These are phyloP conservation scores for Haplosporangium sp. DNA, from an alignment of 371 early-diverging fungal genomes.

Conservation along the genomic window DNA sequence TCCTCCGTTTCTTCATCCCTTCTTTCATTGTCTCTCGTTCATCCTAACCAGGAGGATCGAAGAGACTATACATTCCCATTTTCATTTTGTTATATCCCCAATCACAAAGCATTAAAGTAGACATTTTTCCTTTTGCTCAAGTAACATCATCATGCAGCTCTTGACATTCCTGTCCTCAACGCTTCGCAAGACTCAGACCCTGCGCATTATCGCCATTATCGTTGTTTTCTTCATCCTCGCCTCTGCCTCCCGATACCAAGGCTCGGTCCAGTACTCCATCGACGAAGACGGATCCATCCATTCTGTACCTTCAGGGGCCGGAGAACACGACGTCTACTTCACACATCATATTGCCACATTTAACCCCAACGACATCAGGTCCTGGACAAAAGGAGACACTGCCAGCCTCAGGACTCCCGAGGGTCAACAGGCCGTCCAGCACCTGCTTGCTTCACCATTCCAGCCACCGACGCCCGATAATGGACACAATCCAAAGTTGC, in stretches of 20 bases:
- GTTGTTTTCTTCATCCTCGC: constrained; percentile 37
- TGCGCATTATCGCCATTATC: constrained; percentile 27
- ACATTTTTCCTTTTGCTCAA: background rate
- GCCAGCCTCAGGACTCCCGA: constrained; percentile 23
- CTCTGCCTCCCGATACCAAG: constrained; percentile 48
- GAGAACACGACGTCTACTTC: constrained; percentile 23
- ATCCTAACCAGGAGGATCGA: background rate
- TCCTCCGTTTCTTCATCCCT: background rate
- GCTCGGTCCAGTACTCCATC: constrained; percentile 42
- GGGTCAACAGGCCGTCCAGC: constrained; percentile 29
- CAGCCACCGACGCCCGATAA: constrained; percentile 4
- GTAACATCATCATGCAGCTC: constrained; percentile 10
- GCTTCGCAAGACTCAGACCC: constrained; percentile 27
- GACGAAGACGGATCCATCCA: constrained; percentile 50
- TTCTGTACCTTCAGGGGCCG: constrained; percentile 5
- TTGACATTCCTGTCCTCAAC: constrained; percentile 6
- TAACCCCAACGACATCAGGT: constrained; percentile 28
- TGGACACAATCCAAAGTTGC: background rate
- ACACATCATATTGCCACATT: constrained; percentile 50
- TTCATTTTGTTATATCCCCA: background rate
- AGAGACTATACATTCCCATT: background rate
- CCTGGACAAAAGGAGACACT: constrained; percentile 41
- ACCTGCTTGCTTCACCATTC: constrained; percentile 27
- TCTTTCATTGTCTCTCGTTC: background rate
- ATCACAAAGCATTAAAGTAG: background rate